These are phyloP conservation scores for Talaromyces marneffei DNA, from an alignment of 2,329 filamentous ascomycete genomes.

Conservation along the genomic window DNA sequence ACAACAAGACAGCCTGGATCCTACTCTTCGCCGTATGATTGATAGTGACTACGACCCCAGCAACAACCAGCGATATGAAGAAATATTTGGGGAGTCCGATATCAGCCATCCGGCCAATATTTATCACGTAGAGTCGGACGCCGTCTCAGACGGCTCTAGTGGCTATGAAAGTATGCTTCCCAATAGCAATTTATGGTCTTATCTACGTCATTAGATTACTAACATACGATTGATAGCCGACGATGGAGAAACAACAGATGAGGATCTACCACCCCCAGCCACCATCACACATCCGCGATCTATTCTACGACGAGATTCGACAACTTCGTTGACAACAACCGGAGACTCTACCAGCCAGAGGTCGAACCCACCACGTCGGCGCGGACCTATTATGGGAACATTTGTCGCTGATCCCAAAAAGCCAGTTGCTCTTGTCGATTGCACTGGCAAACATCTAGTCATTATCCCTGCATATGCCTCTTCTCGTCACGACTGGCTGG, in stretches of 20 bases:
- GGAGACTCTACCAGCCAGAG: slow-evolving; percentile 31
- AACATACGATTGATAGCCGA: slow-evolving; percentile 50
- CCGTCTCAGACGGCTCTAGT: slow-evolving; percentile 41
- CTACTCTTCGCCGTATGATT: slow-evolving; percentile 66
- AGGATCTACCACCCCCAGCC: slow-evolving; percentile 47
- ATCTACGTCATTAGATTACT: slow-evolving; percentile 32
- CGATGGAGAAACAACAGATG: slow-evolving; percentile 57
- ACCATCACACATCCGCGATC: slow-evolving; percentile 45
- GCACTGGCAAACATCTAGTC: slow-evolving; percentile 44
- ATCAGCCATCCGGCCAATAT: slow-evolving; percentile 38
- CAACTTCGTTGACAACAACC: slow-evolving; percentile 40
- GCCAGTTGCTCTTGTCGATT: slow-evolving; percentile 43
- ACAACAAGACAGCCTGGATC: slow-evolving; percentile 66
- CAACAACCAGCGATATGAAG: slow-evolving; percentile 31
- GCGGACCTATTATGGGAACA: slow-evolving; percentile 44
- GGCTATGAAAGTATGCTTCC: slow-evolving; percentile 54
- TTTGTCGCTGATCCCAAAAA: slow-evolving; percentile 46
- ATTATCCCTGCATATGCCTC: slow-evolving; percentile 45
- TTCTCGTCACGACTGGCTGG: slow-evolving; percentile 42
- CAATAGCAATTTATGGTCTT: slow-evolving; percentile 16
- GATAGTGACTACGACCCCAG: slow-evolving; percentile 53
- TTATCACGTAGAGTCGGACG: slow-evolving; percentile 43
- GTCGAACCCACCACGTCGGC: slow-evolving; percentile 31
- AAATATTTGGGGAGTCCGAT: slow-evolving; percentile 35
- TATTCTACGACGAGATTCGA: slow-evolving; percentile 47